phyloP scores from a whole-genome alignment of 257 asterid genomes.

The Verbena officinalis region DNA sequence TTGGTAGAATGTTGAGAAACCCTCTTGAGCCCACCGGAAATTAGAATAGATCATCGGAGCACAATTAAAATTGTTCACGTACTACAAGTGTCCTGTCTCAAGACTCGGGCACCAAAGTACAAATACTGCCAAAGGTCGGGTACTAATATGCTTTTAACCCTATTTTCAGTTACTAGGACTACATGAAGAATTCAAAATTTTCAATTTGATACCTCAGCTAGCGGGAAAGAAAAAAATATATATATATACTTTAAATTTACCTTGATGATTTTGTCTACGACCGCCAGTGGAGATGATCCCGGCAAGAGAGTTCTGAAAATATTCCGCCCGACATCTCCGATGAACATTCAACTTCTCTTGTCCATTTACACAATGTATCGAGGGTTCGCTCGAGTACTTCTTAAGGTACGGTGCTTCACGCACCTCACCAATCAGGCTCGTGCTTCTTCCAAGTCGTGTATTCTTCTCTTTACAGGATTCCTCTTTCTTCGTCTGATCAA shows the following conservation, averaged over 20 bases:
- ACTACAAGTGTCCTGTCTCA: too few relatives aligned
- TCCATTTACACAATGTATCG: conserved; percentile 27
- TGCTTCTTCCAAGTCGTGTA: conserved; percentile 1
- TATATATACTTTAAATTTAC: conserved; percentile 30
- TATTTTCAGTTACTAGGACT: too few relatives aligned
- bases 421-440: conserved; percentile 23
- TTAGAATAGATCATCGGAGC: too few relatives aligned
- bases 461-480: background rate
- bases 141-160: too few relatives aligned
- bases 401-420: conserved; percentile 45
- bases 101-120: too few relatives aligned
- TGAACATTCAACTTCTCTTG: conserved; percentile 21
- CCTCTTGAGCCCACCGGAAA: too few relatives aligned
- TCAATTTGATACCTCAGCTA: too few relatives aligned
- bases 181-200: too few relatives aligned
- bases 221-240: too few relatives aligned
- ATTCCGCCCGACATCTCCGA: conserved; percentile 33
- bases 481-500: conserved; percentile 41
- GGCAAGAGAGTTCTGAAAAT: conserved; percentile 62
- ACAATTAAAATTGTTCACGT: too few relatives aligned
- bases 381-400: conserved; percentile 65
- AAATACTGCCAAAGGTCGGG: too few relatives aligned
- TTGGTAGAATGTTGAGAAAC: too few relatives aligned
- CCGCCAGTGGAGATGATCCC: conserved; percentile 61
- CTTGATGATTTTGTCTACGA: conserved; percentile 39